Evolutionary conservation across 331 rosid genomes (phyloP).

Genomic region (Rhamnella rubrinervis): DNA sequence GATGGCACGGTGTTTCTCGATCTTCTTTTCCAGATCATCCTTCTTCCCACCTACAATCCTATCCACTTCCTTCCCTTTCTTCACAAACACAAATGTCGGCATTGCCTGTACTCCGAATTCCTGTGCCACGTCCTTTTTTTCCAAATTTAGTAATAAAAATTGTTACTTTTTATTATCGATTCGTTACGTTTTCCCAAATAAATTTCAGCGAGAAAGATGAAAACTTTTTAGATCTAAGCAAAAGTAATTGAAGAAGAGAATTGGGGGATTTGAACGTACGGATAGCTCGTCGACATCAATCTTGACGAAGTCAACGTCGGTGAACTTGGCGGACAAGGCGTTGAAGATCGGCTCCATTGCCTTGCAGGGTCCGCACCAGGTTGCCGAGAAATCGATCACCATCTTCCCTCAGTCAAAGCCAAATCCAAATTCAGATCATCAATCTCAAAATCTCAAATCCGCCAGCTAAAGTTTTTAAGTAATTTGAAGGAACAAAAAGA

Average conservation of each 20-base stretch:
- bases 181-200: background rate
- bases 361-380: constrained; percentile 94
- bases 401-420: too few species aligned
- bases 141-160: too few species aligned
- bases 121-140: constrained; percentile 61
- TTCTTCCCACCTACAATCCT: constrained; percentile 68
- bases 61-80: constrained; percentile 64
- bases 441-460: too few species aligned
- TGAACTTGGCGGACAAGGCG: constrained; percentile 49
- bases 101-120: constrained; percentile 71
- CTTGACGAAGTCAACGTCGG: constrained; percentile 63
- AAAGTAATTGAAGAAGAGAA: background rate
- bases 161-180: background rate
- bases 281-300: constrained; percentile 85
- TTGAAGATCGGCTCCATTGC: constrained; percentile 65
- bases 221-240: background rate
- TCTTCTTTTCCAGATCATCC: constrained; percentile 73
- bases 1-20: constrained; percentile 30
- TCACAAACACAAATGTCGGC: constrained; percentile 83
- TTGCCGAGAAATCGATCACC: constrained; percentile 88
- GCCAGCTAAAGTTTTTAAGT: too few species aligned
- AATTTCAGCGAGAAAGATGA: background rate
- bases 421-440: too few species aligned
- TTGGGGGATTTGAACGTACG: constrained; percentile 22
- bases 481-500: too few species aligned